phyloP scores from a whole-genome alignment of 257 asterid genomes.

The Fraxinus pennsylvanica region DNA sequence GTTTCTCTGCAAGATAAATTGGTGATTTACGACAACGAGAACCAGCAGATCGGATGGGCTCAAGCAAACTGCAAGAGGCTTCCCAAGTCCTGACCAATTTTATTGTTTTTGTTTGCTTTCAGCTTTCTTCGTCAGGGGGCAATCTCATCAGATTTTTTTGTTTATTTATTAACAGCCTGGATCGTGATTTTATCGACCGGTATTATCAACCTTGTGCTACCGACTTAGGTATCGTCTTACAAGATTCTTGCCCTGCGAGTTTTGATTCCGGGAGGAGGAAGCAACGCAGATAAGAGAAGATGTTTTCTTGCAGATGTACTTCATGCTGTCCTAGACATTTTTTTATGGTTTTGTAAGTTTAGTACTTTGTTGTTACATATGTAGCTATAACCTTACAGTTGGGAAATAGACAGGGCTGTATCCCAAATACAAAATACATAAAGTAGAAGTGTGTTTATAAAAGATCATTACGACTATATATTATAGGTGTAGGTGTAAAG shows the following conservation, averaged over 20 bases:
- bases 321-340: background rate
- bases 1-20: conserved; percentile 79
- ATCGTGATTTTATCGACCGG: conserved; percentile 5
- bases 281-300: background rate
- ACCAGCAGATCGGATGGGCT: conserved; percentile 69
- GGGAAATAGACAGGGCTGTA: background rate
- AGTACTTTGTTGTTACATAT: background rate
- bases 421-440: background rate
- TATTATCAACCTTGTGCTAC: conserved; percentile 17
- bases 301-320: background rate
- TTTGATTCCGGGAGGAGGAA: conserved; percentile 22
- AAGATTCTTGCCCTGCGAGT: conserved; percentile 20
- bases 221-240: conserved; percentile 13
- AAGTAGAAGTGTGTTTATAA: background rate
- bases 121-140: conserved; percentile 5
- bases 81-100: conserved; percentile 31
- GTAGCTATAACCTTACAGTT: background rate
- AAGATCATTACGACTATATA: background rate
- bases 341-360: background rate
- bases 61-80: conserved; percentile 46
- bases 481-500: background rate
- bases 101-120: conserved; percentile 17
- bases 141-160: conserved; percentile 28
- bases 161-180: conserved; percentile 30
- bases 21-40: conserved; percentile 85